Base-by-base conservation (phyloP, 2,329 filamentous ascomycete genomes). In the Venturia effusa region DNA sequence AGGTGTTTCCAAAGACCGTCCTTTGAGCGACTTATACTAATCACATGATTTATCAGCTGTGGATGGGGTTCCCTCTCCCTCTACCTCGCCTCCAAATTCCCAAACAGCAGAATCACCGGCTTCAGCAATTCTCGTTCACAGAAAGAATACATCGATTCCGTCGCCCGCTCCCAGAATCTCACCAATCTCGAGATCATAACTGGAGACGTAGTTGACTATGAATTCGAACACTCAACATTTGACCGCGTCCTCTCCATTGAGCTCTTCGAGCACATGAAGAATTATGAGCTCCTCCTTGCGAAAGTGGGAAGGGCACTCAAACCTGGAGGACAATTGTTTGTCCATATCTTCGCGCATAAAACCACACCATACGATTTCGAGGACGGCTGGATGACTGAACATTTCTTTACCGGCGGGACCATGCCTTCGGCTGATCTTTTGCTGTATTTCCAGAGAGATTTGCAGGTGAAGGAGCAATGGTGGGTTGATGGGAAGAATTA, bases 231-330 rank as follows among this genome's bases (percentile, higher is more conserved):
- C 11, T 76, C 77, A 32, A 76, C 71, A 5, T 89, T 84, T 68
- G 87, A 89, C 71, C 80, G 87, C 15, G 84, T 89, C 1, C 77
- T 89, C 19, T 86, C 83, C 8, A 86, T 89, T 66, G 87, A 88
- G 79, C 78, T 89, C 15, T 89, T 90, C 70, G 87, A 89, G 72
- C 87, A 89, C 73, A 89, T 89, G 86, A 89, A 89, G 72, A 89
- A 89, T 73, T 89, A 89, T 73, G 81, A 86, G 66, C 75, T 84
- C 15, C 80, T 89, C 30, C 82, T 89, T 76, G 79, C 80, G 54
- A 89, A 89, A 72, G 75, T 89, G 19, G 71, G 79, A 3, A 77
- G 80, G 37, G 80, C 85, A 2, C 75, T 89, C 63, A 85, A 83
- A 67, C 81, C 84, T 0, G 78, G 79, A 1, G 87, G 87, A 4